Evolutionary conservation across 2,329 filamentous ascomycete genomes (phyloP).

Genomic region (Colletotrichum limetticola): DNA sequence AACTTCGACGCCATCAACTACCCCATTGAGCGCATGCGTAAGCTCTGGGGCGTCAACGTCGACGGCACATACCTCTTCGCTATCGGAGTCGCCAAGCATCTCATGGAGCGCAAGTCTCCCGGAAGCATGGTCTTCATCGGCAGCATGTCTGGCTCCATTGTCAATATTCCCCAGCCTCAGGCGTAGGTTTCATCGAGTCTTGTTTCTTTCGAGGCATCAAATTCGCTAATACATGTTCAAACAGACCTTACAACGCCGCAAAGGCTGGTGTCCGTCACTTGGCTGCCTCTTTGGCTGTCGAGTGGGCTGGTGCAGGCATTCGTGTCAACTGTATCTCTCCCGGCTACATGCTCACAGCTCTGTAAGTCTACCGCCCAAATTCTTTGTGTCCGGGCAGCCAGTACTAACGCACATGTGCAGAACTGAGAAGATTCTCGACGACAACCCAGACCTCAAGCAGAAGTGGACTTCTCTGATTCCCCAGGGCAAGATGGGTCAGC

Average conservation of each 20-base stretch:
- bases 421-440: conserved; percentile 92
- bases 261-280: conserved; percentile 94
- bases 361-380: conserved; percentile 66
- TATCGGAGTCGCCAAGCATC: conserved; percentile 83
- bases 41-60: conserved; percentile 95
- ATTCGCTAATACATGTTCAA: neutral
- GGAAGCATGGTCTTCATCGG: conserved; percentile 96
- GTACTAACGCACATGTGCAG: conserved; percentile 54
- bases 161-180: conserved; percentile 95
- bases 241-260: conserved; percentile 85
- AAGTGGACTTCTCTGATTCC: conserved; percentile 95
- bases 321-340: conserved; percentile 96
- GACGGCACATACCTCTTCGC: conserved; percentile 93
- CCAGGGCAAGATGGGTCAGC: conserved; percentile 91
- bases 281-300: conserved; percentile 87
- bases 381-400: neutral
- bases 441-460: conserved; percentile 88
- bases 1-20: conserved; percentile 94
- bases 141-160: conserved; percentile 92
- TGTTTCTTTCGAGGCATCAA: neutral
- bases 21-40: conserved; percentile 89
- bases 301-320: conserved; percentile 90
- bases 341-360: conserved; percentile 94
- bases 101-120: conserved; percentile 81
- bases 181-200: conserved; percentile 56